These are phyloP conservation scores for Penicillium nordicum DNA, from an alignment of 2,329 filamentous ascomycete species.

Conservation along the genomic window DNA sequence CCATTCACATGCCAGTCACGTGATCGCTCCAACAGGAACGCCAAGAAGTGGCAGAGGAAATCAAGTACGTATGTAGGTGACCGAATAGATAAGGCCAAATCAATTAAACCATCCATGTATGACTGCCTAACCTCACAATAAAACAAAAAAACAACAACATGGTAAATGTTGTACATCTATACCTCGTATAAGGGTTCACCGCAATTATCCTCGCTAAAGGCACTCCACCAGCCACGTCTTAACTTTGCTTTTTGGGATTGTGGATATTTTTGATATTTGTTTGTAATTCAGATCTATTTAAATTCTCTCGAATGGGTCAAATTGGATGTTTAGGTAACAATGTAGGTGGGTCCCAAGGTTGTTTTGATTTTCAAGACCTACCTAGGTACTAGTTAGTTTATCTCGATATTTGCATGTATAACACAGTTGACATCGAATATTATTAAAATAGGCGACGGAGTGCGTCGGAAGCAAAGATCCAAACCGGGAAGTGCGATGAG, in stretches of 20 bases:
- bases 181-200: conserved; percentile 1
- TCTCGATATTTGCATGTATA: background rate
- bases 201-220: conserved; percentile 5
- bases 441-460: background rate
- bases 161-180: background rate
- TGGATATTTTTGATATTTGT: background rate
- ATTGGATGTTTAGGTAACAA: background rate
- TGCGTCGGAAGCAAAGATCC: background rate
- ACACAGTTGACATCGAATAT: background rate
- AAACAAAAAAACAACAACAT: background rate
- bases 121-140: conserved; percentile 3
- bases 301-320: background rate
- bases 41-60: too few relatives aligned
- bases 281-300: background rate
- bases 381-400: too few relatives aligned
- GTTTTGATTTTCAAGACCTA: background rate
- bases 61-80: too few relatives aligned
- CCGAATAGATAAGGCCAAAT: background rate
- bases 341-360: background rate
- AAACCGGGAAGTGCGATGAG: background rate
- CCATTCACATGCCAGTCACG: too few relatives aligned
- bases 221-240: conserved; percentile 3
- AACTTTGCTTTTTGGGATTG: background rate
- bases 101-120: background rate
- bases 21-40: too few relatives aligned